Base-by-base conservation (phyloP, 495 filamentous ascomycete species). In the Daldinia loculata region DNA sequence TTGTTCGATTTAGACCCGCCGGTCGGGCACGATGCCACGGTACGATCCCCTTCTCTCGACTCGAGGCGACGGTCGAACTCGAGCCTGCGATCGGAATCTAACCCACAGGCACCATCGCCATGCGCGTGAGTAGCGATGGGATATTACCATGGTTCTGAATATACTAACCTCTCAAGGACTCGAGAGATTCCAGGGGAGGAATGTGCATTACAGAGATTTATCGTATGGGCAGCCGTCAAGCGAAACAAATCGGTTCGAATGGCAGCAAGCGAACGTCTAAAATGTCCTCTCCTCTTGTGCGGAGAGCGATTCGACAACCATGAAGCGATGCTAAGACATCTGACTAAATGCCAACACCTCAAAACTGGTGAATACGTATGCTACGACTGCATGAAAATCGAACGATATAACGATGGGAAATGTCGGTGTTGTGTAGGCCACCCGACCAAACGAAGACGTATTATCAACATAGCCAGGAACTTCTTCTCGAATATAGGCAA, bases 151-250 rank as follows among this genome's bases (percentile, higher is more conserved):
- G 3, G n/a, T 24, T 48, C 52, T 55, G 36, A 36, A 11, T 43
- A 48, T 68, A 51, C 80, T 83, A 63, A 82, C 70, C 41, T 67
- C 65, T 57, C 22, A 72, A 84, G 83, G 55, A 78, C 80, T 63
- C 78, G 77, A 63, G 78, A 82, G 52, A 79, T 78, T 15, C 70
- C 76, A 6, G 74, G 75, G 34, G 81, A 84, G 45, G 81, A 83
- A 60, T 85, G 83, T 68, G 81, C 82, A 5, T 72, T 77, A 29
- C 77, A 84, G 61, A 74, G 82, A 32, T 85, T 84, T 69, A 83
- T 84, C 66, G 81, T 83, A 61, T 85, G 83, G 83, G 80, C 81
- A 41, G 82, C 82, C 45, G 77, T 84, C 48, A 83, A 83, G 66
- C 82, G 82, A 72, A 85, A 84, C 67, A 79, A 75, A 38, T 81